A percentile compares a stretch with the other conserved stretches of the same genome.
These are phyloP conservation scores for Bolboschoenoplectus hybrid DNA, from an alignment of 202 grass and related monocot genomes.

Conservation along the genomic window DNA sequence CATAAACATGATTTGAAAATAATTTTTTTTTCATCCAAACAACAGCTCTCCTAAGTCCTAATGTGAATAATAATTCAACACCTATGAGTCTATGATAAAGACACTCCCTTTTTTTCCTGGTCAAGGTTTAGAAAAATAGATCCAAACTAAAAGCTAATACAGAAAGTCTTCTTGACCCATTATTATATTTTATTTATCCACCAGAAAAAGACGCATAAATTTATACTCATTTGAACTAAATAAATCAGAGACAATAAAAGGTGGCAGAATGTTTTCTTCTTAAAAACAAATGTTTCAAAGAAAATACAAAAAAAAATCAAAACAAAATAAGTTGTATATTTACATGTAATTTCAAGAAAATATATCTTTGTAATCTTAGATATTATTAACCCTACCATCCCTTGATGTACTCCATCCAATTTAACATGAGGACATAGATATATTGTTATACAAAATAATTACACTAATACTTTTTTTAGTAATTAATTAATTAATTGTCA, in stretches of 20 bases:
- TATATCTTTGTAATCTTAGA: background rate
- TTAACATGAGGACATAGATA: background rate
- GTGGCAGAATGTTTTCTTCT: background rate
- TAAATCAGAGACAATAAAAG: background rate
- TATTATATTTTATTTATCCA: background rate
- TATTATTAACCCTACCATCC: background rate
- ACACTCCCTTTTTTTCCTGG: constrained; percentile 3
- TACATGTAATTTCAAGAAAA: background rate
- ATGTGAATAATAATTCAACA: background rate
- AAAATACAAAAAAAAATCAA: background rate
- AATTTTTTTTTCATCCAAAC: background rate
- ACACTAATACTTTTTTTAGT: background rate
- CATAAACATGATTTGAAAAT: background rate
- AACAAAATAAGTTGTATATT: background rate
- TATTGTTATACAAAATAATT: background rate
- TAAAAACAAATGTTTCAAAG: background rate
- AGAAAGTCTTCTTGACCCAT: background rate
- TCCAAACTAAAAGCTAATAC: constrained; percentile 10
- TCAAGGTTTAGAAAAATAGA: constrained; percentile 24
- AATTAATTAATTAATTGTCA: background rate
- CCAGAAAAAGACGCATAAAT: background rate
- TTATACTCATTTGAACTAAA: background rate
- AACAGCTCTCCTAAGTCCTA: background rate
- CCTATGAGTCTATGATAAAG: background rate
- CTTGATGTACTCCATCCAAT: background rate